phyloP scores from a whole-genome alignment of 164 flowering plant species.

The Sextonia rubra region DNA sequence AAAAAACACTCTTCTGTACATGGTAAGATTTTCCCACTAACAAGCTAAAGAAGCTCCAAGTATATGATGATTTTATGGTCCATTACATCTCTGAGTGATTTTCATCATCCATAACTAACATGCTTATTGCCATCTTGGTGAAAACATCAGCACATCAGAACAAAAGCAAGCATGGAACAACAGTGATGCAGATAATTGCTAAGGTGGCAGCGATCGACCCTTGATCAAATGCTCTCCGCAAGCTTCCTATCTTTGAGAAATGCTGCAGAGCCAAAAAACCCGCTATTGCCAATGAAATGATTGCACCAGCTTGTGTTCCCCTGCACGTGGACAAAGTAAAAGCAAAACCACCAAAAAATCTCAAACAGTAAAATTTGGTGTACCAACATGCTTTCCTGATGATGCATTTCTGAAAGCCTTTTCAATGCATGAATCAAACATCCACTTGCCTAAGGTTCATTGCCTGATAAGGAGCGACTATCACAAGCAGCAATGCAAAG shows the following conservation, averaged over 20 bases:
- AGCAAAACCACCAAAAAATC: not conserved
- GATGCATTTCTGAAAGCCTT: not conserved
- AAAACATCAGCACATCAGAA: constrained; percentile 26
- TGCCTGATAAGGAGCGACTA: constrained; percentile 65
- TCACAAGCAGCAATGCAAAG: constrained; percentile 52
- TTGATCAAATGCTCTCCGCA: constrained; percentile 62
- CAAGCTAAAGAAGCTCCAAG: not conserved
- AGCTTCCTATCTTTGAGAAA: constrained; percentile 59
- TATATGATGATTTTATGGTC: constrained; percentile 10
- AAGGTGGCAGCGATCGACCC: constrained; percentile 66
- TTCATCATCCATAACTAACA: not conserved
- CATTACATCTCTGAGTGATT: not conserved
- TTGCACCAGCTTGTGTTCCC: constrained; percentile 64
- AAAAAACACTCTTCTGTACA: no score
- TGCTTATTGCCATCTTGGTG: not conserved
- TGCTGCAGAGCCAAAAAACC: constrained; percentile 79
- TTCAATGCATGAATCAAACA: not conserved
- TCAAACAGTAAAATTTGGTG: not conserved
- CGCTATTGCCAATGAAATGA: constrained; percentile 53
- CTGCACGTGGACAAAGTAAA: constrained; percentile 29
- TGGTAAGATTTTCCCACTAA: no score
- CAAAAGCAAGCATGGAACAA: constrained; percentile 46
- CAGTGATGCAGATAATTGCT: constrained; percentile 49
- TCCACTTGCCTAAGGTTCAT: constrained; percentile 45
- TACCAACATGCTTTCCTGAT: not conserved